A percentile compares a stretch with the other conserved stretches of the same genome.
These are phyloP conservation scores for Entomortierella lignicola DNA, from an alignment of 192 early-diverging fungal species.

Conservation along the genomic window DNA sequence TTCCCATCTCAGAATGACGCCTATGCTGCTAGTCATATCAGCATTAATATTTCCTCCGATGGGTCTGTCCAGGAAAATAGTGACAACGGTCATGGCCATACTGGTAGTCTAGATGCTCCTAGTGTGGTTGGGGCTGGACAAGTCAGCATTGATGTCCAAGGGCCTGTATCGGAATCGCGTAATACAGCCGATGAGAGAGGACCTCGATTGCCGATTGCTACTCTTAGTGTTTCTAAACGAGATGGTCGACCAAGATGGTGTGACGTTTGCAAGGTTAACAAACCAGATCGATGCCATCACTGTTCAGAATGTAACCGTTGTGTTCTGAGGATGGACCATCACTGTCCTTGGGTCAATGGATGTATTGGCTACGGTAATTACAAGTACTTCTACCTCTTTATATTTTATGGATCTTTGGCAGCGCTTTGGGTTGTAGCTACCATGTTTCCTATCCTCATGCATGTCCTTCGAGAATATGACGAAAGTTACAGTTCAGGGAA, in stretches of 20 bases:
- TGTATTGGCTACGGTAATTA: conserved; percentile 64
- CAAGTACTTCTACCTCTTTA: conserved; percentile 62
- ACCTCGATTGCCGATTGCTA: conserved; percentile 7
- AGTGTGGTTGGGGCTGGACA: background rate
- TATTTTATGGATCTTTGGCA: conserved; percentile 57
- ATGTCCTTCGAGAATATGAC: conserved; percentile 12
- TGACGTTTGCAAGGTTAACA: conserved; percentile 56
- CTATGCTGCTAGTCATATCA: background rate
- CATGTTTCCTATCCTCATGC: conserved; percentile 40
- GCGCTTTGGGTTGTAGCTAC: conserved; percentile 53
- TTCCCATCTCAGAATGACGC: background rate
- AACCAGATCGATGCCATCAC: conserved; percentile 66
- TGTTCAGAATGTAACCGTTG: conserved; percentile 63
- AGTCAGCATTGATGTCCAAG: background rate
- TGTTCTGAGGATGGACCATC: conserved; percentile 68
- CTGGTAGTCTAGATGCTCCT: background rate
- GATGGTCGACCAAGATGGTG: conserved; percentile 37
- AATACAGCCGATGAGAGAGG: conserved; percentile 2
- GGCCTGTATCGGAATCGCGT: background rate
- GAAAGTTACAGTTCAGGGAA: background rate
- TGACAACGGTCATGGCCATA: background rate
- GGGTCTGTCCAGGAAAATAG: background rate
- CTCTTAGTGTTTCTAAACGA: conserved; percentile 34
- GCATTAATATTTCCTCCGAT: background rate
- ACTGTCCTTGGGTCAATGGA: conserved; percentile 62